Evolutionary conservation across 176 grass and related monocot genomes (phyloP).

Genomic region (Cymbopogon citratus): DNA sequence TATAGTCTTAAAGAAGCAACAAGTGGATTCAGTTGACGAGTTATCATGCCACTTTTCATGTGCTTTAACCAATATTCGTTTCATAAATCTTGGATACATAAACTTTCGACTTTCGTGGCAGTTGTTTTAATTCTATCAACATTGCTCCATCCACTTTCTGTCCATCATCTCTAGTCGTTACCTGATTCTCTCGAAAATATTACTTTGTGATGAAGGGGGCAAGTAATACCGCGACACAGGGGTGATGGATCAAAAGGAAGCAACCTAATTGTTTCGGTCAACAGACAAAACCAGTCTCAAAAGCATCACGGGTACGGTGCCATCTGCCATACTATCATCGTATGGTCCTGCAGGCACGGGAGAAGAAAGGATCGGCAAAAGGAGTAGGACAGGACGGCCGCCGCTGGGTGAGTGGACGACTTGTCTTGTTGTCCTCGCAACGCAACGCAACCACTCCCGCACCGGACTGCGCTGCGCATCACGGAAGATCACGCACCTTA

Average conservation of each 20-base stretch:
- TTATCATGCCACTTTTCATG: background rate
- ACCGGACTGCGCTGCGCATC: background rate
- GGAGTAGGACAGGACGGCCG: constrained; percentile 14
- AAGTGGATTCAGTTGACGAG: constrained; percentile 5
- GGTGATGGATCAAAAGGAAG: constrained; percentile 32
- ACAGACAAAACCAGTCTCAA: constrained; percentile 19
- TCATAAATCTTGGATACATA: background rate
- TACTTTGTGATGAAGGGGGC: background rate
- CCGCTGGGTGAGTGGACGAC: constrained; percentile 36
- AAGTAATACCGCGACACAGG: background rate
- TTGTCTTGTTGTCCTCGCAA: constrained; percentile 34
- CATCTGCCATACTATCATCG: background rate
- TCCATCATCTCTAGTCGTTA: background rate
- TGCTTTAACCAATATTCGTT: background rate
- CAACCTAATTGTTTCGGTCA: constrained; percentile 38
- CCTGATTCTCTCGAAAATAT: background rate
- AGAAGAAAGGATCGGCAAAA: constrained; percentile 4
- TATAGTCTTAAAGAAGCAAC: background rate
- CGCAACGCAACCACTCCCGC: constrained; percentile 32
- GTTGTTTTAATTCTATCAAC: background rate
- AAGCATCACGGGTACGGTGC: constrained; percentile 12
- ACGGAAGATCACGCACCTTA: constrained; percentile 34
- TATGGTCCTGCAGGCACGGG: constrained; percentile 26
- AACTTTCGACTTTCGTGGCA: background rate
- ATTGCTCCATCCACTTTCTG: background rate